Evolutionary conservation across 805 yeast species (phyloP).

Genomic region (Ogataea methylovora): DNA sequence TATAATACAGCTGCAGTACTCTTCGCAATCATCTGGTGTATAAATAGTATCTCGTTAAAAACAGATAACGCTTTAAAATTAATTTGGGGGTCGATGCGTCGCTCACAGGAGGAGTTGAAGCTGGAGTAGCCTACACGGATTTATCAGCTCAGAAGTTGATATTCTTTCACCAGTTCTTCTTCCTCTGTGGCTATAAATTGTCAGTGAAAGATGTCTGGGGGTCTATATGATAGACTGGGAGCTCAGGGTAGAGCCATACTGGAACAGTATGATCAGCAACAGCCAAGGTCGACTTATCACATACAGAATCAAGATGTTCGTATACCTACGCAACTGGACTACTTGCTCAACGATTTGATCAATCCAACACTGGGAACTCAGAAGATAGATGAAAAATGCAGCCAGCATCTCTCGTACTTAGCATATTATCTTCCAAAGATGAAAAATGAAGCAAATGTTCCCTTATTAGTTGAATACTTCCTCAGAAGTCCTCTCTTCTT

Average conservation of each 20-base stretch:
- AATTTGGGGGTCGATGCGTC: too few relatives aligned
- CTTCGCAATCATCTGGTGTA: too few relatives aligned
- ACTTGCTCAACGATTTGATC: conserved; percentile 34
- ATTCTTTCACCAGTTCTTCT: too few relatives aligned
- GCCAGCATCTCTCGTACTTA: conserved; percentile 34
- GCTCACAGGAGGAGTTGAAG: too few relatives aligned
- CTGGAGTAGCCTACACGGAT: too few relatives aligned
- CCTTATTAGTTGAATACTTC: conserved; percentile 35
- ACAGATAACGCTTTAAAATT: too few relatives aligned
- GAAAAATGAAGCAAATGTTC: conserved; percentile 38
- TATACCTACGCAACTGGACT: conserved; percentile 37
- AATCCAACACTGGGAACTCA: conserved; percentile 25
- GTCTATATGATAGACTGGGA: conserved; percentile 9
- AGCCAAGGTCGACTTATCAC: conserved; percentile 1
- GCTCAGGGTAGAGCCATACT: conserved; percentile 17
- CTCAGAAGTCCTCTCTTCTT: conserved; percentile 34
- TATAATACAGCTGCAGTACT: neutral
- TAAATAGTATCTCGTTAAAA: too few relatives aligned
- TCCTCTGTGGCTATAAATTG: too few relatives aligned
- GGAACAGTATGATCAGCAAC: conserved; percentile 4
- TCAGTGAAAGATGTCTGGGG: neutral
- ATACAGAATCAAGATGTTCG: neutral
- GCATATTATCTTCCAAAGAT: conserved; percentile 45
- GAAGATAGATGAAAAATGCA: conserved; percentile 5
- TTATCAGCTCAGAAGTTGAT: too few relatives aligned